phyloP scores from a whole-genome alignment of 2,329 filamentous ascomycete species.

The Huntiella decipiens region DNA sequence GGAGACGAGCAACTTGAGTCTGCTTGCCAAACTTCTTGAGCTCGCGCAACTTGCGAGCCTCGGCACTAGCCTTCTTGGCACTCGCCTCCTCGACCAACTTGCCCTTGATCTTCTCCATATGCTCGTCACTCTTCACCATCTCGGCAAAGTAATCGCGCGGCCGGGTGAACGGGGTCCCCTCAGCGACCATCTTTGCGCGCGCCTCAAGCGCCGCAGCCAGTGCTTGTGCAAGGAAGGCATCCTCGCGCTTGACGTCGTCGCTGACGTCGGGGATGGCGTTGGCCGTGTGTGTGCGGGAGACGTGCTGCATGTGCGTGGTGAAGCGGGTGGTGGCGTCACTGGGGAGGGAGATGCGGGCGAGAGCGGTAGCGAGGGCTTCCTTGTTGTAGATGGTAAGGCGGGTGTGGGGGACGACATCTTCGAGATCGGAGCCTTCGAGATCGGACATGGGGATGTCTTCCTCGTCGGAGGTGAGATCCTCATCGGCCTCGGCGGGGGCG shows the following conservation, averaged over 20 bases:
- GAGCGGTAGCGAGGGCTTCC: constrained; percentile 58
- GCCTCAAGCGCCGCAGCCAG: constrained; percentile 59
- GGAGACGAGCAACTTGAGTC: constrained; percentile 87
- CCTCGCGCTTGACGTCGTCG: constrained; percentile 80
- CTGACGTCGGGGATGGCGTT: constrained; percentile 60
- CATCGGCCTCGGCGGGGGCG: constrained; percentile 29
- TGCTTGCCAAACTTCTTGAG: constrained; percentile 99
- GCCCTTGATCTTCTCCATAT: constrained; percentile 92
- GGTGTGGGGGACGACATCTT: constrained; percentile 76
- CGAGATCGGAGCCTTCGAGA: constrained; percentile 57
- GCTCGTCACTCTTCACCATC: constrained; percentile 96
- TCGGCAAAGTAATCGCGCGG: constrained; percentile 95
- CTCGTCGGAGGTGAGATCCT: constrained; percentile 45
- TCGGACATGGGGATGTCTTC: constrained; percentile 80
- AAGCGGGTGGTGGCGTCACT: constrained; percentile 53
- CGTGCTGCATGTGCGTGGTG: constrained; percentile 61
- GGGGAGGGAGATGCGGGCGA: constrained; percentile 58
- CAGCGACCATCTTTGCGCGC: constrained; percentile 56
- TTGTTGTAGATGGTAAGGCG: constrained; percentile 97
- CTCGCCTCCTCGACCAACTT: constrained; percentile 87
- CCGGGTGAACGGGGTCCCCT: constrained; percentile 69
- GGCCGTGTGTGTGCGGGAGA: constrained; percentile 44
- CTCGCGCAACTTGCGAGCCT: constrained; percentile 81
- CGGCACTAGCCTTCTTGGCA: constrained; percentile 74
- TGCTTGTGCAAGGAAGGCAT: constrained; percentile 82